Base-by-base conservation (phyloP, 164 flowering plant genomes). In the Chimonanthus praecox region DNA sequence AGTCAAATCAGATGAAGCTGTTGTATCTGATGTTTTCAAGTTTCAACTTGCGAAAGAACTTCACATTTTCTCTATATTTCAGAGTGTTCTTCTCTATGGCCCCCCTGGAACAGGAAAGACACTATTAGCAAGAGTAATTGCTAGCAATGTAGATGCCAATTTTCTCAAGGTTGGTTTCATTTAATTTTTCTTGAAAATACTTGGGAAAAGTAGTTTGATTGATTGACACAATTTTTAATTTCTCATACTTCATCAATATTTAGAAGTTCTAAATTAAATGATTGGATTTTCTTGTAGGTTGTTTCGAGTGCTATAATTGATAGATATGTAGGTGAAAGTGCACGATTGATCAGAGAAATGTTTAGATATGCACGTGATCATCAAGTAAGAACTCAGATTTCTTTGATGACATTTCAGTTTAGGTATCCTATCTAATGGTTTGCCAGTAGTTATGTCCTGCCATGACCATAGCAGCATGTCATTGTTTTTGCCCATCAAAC, bases 61-160 rank as follows among this genome's bases (percentile, higher is more conserved):
- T 54, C 60, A 54, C 11, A 54, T 13, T 54, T 54, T 54, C 60
- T 54, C 11, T 54, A 16, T 44, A 45, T 78, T 65, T 64, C 81
- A 91, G 95, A 97, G 98, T 78, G 97, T 94, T 73, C 97, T 92
- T 78, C 91, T 94, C 11, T 92, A 94, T 84, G 95, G 97, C 4
- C 97, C 97, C 78, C 98, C 98, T 74, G 97, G 97, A 6, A 92
- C 97, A 16, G 98, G 98, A 49, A 94, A 92, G 84, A 94, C 98
- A 58, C 78, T 92, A 66, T 83, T 94, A 71, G 97, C 97, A 11
- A 83, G 97, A 75, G 98, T 95, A 9, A 89, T 94, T 78, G 98
- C 98, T 11, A 94, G 97, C 77, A 94, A 92, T 54, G 89, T 92
- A 58, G 98, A 94, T 85, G 99, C 99, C 60, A 94, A 90, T 79